Evolutionary conservation across 257 asterid species (phyloP).

Genomic region (Prunella vulgaris): DNA sequence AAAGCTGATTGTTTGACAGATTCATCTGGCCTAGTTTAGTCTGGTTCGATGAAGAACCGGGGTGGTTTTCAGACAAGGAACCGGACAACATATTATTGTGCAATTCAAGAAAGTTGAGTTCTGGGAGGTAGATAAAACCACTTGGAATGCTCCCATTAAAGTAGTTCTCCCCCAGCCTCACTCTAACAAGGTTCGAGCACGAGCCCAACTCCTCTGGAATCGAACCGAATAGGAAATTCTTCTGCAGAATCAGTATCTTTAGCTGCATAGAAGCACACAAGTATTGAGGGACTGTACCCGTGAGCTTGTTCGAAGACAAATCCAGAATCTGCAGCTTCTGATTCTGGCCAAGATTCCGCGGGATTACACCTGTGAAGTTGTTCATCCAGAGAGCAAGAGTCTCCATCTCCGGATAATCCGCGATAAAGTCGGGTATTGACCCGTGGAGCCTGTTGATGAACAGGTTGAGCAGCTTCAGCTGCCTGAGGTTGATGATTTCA

Average conservation of each 20-base stretch:
- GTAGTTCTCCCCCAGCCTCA: constrained; percentile 77
- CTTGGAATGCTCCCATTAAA: constrained; percentile 81
- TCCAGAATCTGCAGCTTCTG: constrained; percentile 60
- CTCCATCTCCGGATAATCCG: constrained; percentile 59
- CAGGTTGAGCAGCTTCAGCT: constrained; percentile 58
- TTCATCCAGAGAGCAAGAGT: constrained; percentile 82
- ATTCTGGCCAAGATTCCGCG: constrained; percentile 58
- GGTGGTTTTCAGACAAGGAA: constrained; percentile 48
- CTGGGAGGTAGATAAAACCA: constrained; percentile 75
- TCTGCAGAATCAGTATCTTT: constrained; percentile 50
- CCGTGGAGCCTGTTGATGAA: constrained; percentile 85
- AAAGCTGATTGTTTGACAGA: constrained; percentile 71
- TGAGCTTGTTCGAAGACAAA: constrained; percentile 87
- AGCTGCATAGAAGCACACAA: constrained; percentile 65
- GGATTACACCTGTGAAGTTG: constrained; percentile 87
- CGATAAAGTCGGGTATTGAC: constrained; percentile 69
- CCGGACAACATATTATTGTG: constrained; percentile 80
- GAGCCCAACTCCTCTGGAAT: constrained; percentile 67
- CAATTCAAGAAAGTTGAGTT: constrained; percentile 70
- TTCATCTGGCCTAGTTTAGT: constrained; percentile 56
- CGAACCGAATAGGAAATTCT: constrained; percentile 74
- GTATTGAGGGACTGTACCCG: constrained; percentile 69
- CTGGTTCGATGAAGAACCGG: constrained; percentile 32
- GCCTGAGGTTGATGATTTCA: constrained; percentile 51
- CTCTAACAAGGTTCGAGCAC: constrained; percentile 74